These are phyloP conservation scores for Ulmus americana DNA, from an alignment of 331 rosid genomes.

Conservation along the genomic window DNA sequence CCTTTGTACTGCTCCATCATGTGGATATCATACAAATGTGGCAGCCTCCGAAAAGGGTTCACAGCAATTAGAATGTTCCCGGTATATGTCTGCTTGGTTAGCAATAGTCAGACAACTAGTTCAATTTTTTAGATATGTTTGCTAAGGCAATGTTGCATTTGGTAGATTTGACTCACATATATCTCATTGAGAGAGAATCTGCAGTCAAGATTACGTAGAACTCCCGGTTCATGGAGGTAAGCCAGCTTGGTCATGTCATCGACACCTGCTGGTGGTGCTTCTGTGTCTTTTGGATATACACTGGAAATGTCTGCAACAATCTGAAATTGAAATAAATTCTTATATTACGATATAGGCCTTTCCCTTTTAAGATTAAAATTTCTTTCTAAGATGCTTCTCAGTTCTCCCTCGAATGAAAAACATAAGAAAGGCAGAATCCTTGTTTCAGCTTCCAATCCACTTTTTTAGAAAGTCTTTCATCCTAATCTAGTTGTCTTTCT, in stretches of 20 bases:
- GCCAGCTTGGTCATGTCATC: conserved; percentile 92
- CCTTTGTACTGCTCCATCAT: conserved; percentile 92
- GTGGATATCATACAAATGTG: conserved; percentile 72
- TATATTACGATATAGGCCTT: conserved; percentile 14
- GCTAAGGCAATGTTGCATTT: conserved; percentile 2
- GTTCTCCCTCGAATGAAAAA: no score
- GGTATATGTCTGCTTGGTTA: conserved; percentile 59
- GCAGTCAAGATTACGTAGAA: conserved; percentile 49
- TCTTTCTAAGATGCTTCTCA: neutral
- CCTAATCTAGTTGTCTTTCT: no score
- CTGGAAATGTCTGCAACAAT: conserved; percentile 56
- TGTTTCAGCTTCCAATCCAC: no score
- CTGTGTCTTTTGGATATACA: conserved; percentile 78
- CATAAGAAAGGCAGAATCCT: no score
- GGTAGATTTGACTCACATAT: conserved; percentile 49
- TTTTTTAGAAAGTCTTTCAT: no score
- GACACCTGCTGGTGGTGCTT: conserved; percentile 85
- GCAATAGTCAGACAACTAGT: conserved; percentile 21
- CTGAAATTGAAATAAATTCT: conserved; percentile 41
- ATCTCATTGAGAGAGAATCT: conserved; percentile 77
- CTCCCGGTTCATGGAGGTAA: conserved; percentile 84
- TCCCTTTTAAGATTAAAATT: neutral
- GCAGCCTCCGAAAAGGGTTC: conserved; percentile 76
- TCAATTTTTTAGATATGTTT: neutral
- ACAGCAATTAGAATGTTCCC: conserved; percentile 86